Conservation (phyloP, 2,329 filamentous ascomycete genomes). For the Aspergillus sp. region DNA sequence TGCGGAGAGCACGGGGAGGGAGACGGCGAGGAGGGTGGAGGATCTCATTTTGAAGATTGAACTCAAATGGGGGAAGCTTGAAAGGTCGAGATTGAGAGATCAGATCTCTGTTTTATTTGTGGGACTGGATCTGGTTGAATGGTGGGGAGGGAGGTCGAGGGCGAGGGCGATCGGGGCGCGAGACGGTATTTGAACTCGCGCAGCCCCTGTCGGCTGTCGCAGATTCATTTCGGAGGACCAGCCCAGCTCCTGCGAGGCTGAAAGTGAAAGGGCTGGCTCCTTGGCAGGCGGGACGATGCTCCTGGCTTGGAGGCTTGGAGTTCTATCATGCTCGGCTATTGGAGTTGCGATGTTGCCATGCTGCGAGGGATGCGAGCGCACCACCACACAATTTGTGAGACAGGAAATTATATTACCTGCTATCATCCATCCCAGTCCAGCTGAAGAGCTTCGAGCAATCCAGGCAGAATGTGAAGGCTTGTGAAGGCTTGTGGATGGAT, state of each 20-base stretch:
- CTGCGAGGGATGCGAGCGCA: neutral
- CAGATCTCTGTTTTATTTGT: neutral
- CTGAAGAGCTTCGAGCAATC: too few species aligned
- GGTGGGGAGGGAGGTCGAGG: neutral
- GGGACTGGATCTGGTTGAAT: neutral
- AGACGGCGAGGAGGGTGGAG: neutral
- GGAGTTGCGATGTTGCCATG: neutral
- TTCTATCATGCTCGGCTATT: neutral
- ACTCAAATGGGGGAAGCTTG: too few species aligned
- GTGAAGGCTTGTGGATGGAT: too few species aligned
- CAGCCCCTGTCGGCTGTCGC: too few species aligned
- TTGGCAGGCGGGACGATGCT: conserved; percentile 1
- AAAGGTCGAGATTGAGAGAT: neutral
- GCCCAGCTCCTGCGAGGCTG: neutral
- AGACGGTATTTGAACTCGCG: neutral
- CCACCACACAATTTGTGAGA: too few species aligned
- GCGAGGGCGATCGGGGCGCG: too few species aligned
- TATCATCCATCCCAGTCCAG: too few species aligned
- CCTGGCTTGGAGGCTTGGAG: too few species aligned
- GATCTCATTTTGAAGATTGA: neutral
- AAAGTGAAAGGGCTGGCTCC: neutral
- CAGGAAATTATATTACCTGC: too few species aligned
- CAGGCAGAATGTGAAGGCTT: too few species aligned
- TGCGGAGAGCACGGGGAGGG: conserved; percentile 8
- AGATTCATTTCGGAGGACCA: neutral